Percentiles rank a stretch among this genome's conserved stretches.
These are phyloP conservation scores for Aureobasidium sp. DNA, from an alignment of 2,329 filamentous ascomycete species.

Conservation along the genomic window DNA sequence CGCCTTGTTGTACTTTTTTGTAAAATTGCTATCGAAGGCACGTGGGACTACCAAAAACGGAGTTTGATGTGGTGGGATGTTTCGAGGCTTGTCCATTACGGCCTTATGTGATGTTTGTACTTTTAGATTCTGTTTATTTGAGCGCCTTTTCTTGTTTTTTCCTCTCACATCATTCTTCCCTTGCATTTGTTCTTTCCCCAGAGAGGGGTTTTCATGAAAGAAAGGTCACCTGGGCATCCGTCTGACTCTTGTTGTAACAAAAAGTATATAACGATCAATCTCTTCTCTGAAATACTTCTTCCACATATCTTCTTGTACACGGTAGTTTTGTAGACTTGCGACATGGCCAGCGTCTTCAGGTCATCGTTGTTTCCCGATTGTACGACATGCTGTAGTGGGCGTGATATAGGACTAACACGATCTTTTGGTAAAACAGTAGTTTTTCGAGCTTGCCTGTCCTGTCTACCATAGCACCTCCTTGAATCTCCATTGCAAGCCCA, in stretches of 20 bases:
- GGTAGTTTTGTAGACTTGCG: not conserved
- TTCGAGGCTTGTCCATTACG: slow-evolving; percentile 4
- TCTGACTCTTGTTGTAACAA: not conserved
- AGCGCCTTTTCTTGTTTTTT: not conserved
- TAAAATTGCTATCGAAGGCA: slow-evolving; percentile 4
- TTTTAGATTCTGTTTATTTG: slow-evolving; percentile 13
- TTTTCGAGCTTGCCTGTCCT: not conserved
- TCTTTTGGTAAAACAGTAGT: not conserved
- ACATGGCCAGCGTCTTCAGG: not conserved
- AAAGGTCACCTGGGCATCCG: not conserved
- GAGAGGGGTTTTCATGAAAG: not conserved
- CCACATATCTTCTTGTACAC: not conserved
- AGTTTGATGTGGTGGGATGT: not conserved
- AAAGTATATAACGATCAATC: slow-evolving; percentile 10
- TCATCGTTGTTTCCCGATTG: not conserved
- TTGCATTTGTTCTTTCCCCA: not conserved
- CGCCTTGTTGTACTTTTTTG: not conserved
- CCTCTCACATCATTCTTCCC: not conserved
- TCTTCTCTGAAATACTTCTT: not conserved
- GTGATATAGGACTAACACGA: no score
- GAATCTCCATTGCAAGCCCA: no score
- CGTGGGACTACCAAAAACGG: not conserved
- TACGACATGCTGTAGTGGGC: no score
- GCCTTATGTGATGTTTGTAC: slow-evolving; percentile 14
- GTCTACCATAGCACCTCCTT: no score